Evolutionary conservation across 768 basidiomycete species (phyloP), one percentile per base, ranked within the genome.

Genomic region (Boletus pseudopeckii): DNA sequence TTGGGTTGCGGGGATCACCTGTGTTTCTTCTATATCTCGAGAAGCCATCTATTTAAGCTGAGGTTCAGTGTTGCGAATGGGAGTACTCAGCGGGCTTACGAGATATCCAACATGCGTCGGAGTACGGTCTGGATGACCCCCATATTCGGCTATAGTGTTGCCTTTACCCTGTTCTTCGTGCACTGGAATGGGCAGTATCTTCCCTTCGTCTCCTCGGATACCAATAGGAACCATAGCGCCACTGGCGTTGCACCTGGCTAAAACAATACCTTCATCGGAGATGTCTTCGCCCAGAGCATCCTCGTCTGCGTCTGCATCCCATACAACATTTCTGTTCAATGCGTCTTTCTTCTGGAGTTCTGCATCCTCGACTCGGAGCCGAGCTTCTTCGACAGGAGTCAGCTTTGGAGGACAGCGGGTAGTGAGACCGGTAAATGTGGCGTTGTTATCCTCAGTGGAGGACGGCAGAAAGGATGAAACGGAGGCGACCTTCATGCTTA

Each of bases 391-490:
- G 7, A 78, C 65, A 15, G 85, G 83, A 1, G 83, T 83, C 2
- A 83, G 71, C 48, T 67, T 71, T 9, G 75, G 74, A 15, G 70
- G 69, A 51, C 61, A 59, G 33, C 57, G 56, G 3, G 58, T 52
- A 11, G 73, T 67, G 1, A 72, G 81, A 26, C 85, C 86, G 4
- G 74, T 65, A 60, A 84, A 85, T 1, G 76, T 66, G 5, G 80
- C 80, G 54, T 81, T 72, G 45, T 88, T 80, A 56, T 85, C 75
- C 50, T 84, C 82, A 3, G 72, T 74, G 17, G 77, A 75, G 4
- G 82, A 82, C 3, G 91, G 91, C 22, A 93, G 75, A 59, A 83
- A 87, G 5, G 80, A 80, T 1, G 87, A 82, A 41, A 93, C 81
- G 0, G 90, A 92, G 15, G 84, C 77, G 24, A 92, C 79, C 48